Conservation (phyloP, 2,329 filamentous ascomycete species). For the Cryoendolithus antarcticus region DNA sequence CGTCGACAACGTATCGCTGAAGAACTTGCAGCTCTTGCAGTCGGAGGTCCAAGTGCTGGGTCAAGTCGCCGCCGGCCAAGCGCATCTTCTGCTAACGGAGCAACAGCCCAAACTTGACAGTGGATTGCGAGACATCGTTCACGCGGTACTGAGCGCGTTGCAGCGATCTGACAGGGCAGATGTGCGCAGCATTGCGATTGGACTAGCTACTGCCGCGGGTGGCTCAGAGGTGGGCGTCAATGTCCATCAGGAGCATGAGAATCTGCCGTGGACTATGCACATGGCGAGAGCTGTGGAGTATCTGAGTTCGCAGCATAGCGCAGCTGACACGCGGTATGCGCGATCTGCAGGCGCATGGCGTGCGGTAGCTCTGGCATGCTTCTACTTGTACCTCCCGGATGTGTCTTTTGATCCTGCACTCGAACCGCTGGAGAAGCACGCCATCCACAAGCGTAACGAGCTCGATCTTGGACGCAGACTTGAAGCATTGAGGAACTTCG, state of each 20-base stretch:
- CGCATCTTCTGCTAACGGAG: slow-evolving; percentile 22
- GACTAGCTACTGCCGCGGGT: too few relatives aligned
- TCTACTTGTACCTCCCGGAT: slow-evolving; percentile 64
- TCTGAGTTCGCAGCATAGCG: too few relatives aligned
- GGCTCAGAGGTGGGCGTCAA: too few relatives aligned
- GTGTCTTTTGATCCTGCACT: slow-evolving; percentile 70
- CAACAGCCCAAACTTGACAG: slow-evolving; percentile 18
- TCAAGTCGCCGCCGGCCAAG: slow-evolving; percentile 23
- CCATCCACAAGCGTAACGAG: slow-evolving; percentile 45
- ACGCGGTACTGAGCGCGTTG: slow-evolving; percentile 22
- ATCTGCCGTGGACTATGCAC: too few relatives aligned
- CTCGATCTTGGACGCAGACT: slow-evolving; percentile 45
- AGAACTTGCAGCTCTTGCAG: slow-evolving; percentile 29
- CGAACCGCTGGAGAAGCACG: slow-evolving; percentile 49
- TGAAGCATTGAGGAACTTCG: slow-evolving; percentile 51
- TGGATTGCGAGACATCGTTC: slow-evolving; percentile 16
- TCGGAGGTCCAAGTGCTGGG: slow-evolving; percentile 27
- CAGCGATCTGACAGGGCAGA: background rate
- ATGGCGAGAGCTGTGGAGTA: too few relatives aligned
- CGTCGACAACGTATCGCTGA: slow-evolving; percentile 26
- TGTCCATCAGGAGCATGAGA: too few relatives aligned
- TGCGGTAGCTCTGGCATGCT: too few relatives aligned
- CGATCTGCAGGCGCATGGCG: too few relatives aligned
- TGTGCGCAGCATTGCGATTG: too few relatives aligned
- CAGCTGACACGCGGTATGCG: too few relatives aligned